These are phyloP conservation scores for Psilocybe mexicana DNA, from an alignment of 1,284 basidiomycete genomes.

Conservation along the genomic window DNA sequence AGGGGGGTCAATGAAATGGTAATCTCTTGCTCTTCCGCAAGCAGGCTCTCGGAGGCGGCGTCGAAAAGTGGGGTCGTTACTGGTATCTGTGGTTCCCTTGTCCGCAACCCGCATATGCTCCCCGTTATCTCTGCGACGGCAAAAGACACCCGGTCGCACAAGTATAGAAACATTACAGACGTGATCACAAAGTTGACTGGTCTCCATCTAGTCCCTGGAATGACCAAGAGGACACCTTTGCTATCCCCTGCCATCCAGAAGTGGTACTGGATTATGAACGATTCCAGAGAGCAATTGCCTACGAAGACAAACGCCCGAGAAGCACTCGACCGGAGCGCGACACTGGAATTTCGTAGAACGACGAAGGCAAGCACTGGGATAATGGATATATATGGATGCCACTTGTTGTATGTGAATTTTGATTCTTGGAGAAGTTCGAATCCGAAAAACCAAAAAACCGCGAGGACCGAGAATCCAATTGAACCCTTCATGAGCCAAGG, in stretches of 20 bases:
- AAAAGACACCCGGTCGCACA: slow-evolving; percentile 74
- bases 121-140: slow-evolving; percentile 75
- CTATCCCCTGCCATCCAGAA: slow-evolving; percentile 88
- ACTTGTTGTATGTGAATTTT: slow-evolving; percentile 84
- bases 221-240: slow-evolving; percentile 77
- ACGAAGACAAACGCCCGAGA: slow-evolving; percentile 77
- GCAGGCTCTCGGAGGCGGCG: not conserved
- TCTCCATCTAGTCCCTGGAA: slow-evolving; percentile 75
- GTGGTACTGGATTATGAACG: slow-evolving; percentile 89
- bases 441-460: slow-evolving; percentile 75
- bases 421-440: slow-evolving; percentile 77
- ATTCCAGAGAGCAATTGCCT: slow-evolving; percentile 82
- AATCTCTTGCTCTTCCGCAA: slow-evolving; percentile 9
- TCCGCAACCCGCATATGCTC: slow-evolving; percentile 55
- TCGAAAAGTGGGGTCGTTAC: slow-evolving; percentile 19
- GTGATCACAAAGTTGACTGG: slow-evolving; percentile 77
- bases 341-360: slow-evolving; percentile 74
- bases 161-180: slow-evolving; percentile 75
- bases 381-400: slow-evolving; percentile 84
- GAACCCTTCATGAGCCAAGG: slow-evolving; percentile 49
- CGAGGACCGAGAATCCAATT: slow-evolving; percentile 49
- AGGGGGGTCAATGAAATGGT: slow-evolving; percentile 22
- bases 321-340: slow-evolving; percentile 66
- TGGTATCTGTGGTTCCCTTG: slow-evolving; percentile 30
- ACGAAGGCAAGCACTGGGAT: slow-evolving; percentile 79